Evolutionary conservation across 495 filamentous ascomycete genomes (phyloP).

Genomic region (Xylaria palmicola): DNA sequence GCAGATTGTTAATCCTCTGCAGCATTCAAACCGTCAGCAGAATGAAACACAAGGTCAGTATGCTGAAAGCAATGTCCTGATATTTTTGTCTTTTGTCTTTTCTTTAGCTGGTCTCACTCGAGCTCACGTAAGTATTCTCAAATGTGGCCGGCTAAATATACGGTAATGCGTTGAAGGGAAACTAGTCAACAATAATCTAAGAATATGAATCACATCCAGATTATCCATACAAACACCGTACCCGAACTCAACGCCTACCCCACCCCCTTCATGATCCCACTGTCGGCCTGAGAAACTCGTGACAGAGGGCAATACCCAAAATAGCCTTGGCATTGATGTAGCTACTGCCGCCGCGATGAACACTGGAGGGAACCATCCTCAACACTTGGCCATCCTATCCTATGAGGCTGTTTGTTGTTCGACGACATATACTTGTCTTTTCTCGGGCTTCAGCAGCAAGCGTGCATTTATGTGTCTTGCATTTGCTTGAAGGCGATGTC

Average conservation of each 20-base stretch:
- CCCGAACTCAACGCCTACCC: background rate
- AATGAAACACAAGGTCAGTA: too few species aligned
- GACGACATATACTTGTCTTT: constrained; percentile 14
- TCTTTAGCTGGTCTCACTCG: too few species aligned
- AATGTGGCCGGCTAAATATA: background rate
- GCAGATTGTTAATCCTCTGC: too few species aligned
- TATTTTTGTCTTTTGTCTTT: too few species aligned
- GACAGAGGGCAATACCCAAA: background rate
- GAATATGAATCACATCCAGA: constrained; percentile 2
- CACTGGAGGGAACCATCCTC: background rate
- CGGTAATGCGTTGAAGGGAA: background rate
- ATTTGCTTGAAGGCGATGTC: constrained; percentile 8
- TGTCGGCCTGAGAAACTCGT: background rate
- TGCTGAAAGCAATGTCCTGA: too few species aligned
- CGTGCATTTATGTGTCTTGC: constrained; percentile 2
- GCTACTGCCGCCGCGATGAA: background rate
- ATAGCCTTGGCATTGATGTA: background rate
- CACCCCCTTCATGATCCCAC: background rate
- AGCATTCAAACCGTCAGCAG: too few species aligned
- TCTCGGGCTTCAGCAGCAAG: constrained; percentile 1
- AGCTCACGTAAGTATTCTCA: too few species aligned
- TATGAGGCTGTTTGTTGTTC: background rate
- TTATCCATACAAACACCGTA: background rate
- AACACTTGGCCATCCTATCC: background rate
- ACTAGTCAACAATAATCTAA: background rate